Conservation (phyloP, 768 basidiomycete species). For the Coprinellus micaceus region DNA sequence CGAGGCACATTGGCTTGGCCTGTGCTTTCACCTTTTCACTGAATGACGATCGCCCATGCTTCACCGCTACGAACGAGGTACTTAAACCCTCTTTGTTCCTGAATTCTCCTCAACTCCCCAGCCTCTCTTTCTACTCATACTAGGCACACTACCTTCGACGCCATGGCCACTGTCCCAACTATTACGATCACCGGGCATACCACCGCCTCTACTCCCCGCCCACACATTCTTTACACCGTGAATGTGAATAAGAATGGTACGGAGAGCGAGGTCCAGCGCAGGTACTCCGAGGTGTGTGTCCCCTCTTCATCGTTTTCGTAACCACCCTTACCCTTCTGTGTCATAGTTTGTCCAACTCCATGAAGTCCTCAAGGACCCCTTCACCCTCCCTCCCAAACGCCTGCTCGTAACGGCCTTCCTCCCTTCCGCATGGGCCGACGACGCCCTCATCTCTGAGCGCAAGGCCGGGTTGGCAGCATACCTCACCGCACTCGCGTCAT, state of each 20-base stretch:
- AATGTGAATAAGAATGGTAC: slow-evolving; percentile 31
- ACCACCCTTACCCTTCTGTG: background rate
- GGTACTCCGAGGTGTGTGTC: slow-evolving; percentile 43
- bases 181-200: slow-evolving; percentile 41
- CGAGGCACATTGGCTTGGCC: too few relatives aligned
- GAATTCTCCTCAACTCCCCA: too few relatives aligned
- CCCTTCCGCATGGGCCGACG: slow-evolving; percentile 45
- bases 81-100: too few relatives aligned
- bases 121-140: background rate
- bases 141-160: background rate
- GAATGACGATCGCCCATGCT: too few relatives aligned
- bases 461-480: slow-evolving; percentile 39
- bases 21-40: too few relatives aligned
- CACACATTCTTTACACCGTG: slow-evolving; percentile 45
- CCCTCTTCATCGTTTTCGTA: background rate
- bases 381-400: slow-evolving; percentile 37
- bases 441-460: slow-evolving; percentile 41
- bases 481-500: slow-evolving; percentile 29
- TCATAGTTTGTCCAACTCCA: background rate
- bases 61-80: too few relatives aligned
- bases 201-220: slow-evolving; percentile 43
- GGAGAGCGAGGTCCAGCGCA: slow-evolving; percentile 24
- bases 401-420: slow-evolving; percentile 38
- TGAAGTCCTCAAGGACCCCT: slow-evolving; percentile 22
- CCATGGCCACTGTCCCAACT: slow-evolving; percentile 19